These are phyloP conservation scores for Nigrograna mackinnonii DNA, from an alignment of 2,329 filamentous ascomycete species.

Conservation along the genomic window DNA sequence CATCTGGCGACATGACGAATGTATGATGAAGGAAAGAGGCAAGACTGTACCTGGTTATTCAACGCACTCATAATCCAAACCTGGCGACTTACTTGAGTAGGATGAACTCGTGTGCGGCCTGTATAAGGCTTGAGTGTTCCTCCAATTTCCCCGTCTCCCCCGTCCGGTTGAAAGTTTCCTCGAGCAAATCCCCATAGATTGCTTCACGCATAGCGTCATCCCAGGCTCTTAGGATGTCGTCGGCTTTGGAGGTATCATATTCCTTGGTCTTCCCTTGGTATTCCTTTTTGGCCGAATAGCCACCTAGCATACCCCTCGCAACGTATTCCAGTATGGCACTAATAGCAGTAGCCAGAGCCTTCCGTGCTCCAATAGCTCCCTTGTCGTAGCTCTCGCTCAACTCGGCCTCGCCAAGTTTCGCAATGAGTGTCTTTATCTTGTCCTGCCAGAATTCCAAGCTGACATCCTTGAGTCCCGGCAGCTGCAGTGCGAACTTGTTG, in stretches of 20 bases:
- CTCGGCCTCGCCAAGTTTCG: slow-evolving; percentile 63
- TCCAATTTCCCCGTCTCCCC: slow-evolving; percentile 66
- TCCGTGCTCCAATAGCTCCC: slow-evolving; percentile 72
- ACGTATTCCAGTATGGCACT: slow-evolving; percentile 72
- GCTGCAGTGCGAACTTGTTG: slow-evolving; percentile 64
- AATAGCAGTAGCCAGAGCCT: slow-evolving; percentile 73
- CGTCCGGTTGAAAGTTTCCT: slow-evolving; percentile 66
- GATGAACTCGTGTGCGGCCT: slow-evolving; percentile 68
- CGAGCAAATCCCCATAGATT: slow-evolving; percentile 69
- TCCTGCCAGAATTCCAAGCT: slow-evolving; percentile 46
- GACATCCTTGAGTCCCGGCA: slow-evolving; percentile 69
- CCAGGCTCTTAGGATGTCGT: slow-evolving; percentile 67
- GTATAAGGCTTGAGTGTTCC: slow-evolving; percentile 63
- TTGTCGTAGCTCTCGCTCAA: slow-evolving; percentile 84
- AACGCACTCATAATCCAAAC: neutral
- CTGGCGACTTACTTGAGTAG: slow-evolving; percentile 68
- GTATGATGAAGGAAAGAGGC: slow-evolving; percentile 76
- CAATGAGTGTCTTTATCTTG: slow-evolving; percentile 45
- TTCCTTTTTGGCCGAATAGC: slow-evolving; percentile 51
- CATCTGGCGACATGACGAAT: slow-evolving; percentile 73
- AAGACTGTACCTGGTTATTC: slow-evolving; percentile 51
- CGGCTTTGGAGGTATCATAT: slow-evolving; percentile 63
- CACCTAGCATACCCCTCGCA: slow-evolving; percentile 67
- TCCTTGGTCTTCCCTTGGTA: slow-evolving; percentile 33
- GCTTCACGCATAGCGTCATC: slow-evolving; percentile 67